Evolutionary conservation across 306 rosid genomes (phyloP).

Genomic region (Astragalus glycyphyllos): DNA sequence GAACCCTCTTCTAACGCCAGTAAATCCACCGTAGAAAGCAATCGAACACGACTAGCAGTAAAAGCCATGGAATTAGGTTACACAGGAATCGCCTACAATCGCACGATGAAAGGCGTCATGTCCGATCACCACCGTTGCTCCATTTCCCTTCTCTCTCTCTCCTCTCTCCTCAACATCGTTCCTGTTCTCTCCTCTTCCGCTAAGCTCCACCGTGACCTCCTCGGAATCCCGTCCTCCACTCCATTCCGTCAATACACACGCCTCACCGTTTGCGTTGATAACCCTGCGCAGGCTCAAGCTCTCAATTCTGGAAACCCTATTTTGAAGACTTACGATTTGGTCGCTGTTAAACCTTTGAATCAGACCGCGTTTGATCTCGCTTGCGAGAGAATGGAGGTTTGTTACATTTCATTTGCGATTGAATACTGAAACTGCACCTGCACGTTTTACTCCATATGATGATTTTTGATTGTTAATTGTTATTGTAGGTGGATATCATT

Average conservation of each 20-base stretch:
- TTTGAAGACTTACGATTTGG: constrained; percentile 82
- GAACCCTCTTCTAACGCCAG: constrained; percentile 45
- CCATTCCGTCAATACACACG: constrained; percentile 94
- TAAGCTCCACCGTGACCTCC: constrained; percentile 73
- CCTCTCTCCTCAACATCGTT: constrained; percentile 70
- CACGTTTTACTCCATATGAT: background rate
- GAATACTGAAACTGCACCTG: background rate
- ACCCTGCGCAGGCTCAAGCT: constrained; percentile 53
- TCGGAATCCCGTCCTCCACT: constrained; percentile 59
- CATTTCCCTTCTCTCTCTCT: constrained; percentile 60
- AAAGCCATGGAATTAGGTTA: constrained; percentile 89
- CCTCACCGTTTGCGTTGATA: constrained; percentile 67
- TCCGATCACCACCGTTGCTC: constrained; percentile 86
- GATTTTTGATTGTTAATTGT: background rate
- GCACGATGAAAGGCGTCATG: constrained; percentile 82
- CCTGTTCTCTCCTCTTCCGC: constrained; percentile 72
- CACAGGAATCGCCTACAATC: constrained; percentile 86
- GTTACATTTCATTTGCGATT: background rate
- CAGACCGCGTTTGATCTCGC: constrained; percentile 74
- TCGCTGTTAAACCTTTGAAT: constrained; percentile 69
- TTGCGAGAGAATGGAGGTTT: constrained; percentile 79
- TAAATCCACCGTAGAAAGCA: constrained; percentile 47
- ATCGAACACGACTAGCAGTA: constrained; percentile 62
- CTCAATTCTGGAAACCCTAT: constrained; percentile 80
- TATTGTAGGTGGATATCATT: constrained; percentile 75